These are phyloP conservation scores for Talaromyces adpressus DNA, from an alignment of 495 filamentous ascomycete species.

Conservation along the genomic window DNA sequence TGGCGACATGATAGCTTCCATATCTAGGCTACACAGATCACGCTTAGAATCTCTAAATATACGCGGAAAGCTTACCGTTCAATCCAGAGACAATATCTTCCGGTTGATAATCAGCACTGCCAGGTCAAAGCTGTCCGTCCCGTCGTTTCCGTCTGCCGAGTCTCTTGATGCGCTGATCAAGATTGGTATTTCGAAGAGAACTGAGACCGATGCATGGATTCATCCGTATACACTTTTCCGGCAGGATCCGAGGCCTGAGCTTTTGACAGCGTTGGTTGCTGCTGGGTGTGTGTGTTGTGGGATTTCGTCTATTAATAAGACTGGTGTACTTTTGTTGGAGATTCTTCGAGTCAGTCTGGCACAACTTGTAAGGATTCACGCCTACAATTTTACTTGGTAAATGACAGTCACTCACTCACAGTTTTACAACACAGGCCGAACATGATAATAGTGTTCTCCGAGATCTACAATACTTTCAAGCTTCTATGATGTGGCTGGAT, in stretches of 20 bases:
- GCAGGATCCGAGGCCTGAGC: conserved; percentile 41
- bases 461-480: conserved; percentile 48
- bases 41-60: conserved; percentile 18
- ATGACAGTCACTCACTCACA: too few relatives aligned
- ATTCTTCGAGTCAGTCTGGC: conserved; percentile 34
- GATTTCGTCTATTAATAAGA: conserved; percentile 44
- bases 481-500: conserved; percentile 45
- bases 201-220: conserved; percentile 48
- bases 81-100: conserved; percentile 20
- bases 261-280: conserved; percentile 44
- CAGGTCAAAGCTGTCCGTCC: conserved; percentile 36
- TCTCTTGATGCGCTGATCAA: conserved; percentile 53
- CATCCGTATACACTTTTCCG: conserved; percentile 47
- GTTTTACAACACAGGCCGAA: conserved; percentile 33
- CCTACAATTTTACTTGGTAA: too few relatives aligned
- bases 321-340: conserved; percentile 54
- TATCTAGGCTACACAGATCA: conserved; percentile 12
- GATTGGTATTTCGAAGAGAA: conserved; percentile 46
- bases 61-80: conserved; percentile 14
- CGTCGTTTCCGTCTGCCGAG: conserved; percentile 49
- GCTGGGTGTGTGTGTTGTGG: conserved; percentile 49
- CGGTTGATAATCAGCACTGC: conserved; percentile 18
- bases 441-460: conserved; percentile 47
- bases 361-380: conserved; percentile 30
- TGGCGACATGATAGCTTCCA: conserved; percentile 15